Evolutionary conservation across 257 asterid species (phyloP), one percentile per base, ranked within the genome.

Genomic region (Rubia yunnanensis): DNA sequence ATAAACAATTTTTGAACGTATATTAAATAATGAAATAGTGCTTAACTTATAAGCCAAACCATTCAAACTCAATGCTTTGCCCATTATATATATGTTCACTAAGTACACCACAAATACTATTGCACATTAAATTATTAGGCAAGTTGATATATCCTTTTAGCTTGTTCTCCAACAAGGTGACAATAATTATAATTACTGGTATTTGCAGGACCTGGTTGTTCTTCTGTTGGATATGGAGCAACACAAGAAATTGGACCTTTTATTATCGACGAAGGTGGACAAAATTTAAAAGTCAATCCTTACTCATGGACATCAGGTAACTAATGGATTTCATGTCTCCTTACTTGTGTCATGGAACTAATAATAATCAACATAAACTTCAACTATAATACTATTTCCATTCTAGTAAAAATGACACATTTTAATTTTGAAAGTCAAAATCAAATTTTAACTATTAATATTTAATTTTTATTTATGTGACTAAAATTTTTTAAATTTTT

Each of bases 161-260:
- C 59, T 44, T 67, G 70, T 67, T 44, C 54, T 67, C 50, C 24
- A 23, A 22, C 54, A 57, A 32, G 63, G 72, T 68, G 73, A 24
- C 80, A 71, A 7, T 26, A 50, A 24, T 39, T 15, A 0, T 3
- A 44, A 5, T 18, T 17, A 28, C 31, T 65, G 73, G 23, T 72
- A 56, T 70, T 79, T 77, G 67, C 77, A 91, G 98, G 98, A 53
- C 98, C 98, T 23, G 98, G 98, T 34, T 91, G 98, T 75, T 91
- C 98, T 30, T 91, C 98, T 62, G 98, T 86, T 79, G 96, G 96
- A 82, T 91, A 91, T 69, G 98, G 98, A 71, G 98, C 96, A 78
- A 86, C 98, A 44, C 96, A 91, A 82, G 96, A 91, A 69, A 88
- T 91, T 69, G 98, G 98, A 67, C 98, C 98, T 64, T 88, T 91